These are phyloP conservation scores for Lithohypha guttulata DNA, from an alignment of 2,329 filamentous ascomycete species.

Conservation along the genomic window DNA sequence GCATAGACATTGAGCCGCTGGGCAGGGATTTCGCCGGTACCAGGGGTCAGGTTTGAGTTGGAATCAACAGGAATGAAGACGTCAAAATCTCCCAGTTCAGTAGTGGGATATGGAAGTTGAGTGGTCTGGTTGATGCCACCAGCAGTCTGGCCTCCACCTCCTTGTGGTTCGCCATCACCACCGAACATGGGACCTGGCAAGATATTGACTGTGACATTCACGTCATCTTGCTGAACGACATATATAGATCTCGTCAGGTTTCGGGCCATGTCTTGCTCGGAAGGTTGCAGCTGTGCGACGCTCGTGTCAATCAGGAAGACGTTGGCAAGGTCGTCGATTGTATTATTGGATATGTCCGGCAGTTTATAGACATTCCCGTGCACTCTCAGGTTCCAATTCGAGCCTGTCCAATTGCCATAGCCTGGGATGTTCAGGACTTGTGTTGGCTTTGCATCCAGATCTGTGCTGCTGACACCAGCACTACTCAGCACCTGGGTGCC, in stretches of 20 bases:
- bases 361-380: constrained; percentile 76
- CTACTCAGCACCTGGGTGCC: constrained; percentile 50
- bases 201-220: constrained; percentile 54
- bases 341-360: constrained; percentile 54
- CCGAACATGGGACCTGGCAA: constrained; percentile 48
- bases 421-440: constrained; percentile 60
- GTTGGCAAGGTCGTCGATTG: constrained; percentile 58
- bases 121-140: constrained; percentile 53
- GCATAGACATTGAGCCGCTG: constrained; percentile 61
- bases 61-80: constrained; percentile 55
- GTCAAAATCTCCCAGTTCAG: constrained; percentile 60
- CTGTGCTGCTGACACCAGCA: constrained; percentile 47
- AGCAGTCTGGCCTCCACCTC: constrained; percentile 41
- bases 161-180: constrained; percentile 37
- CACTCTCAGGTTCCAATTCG: constrained; percentile 65
- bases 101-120: constrained; percentile 55
- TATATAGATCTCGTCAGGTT: constrained; percentile 65
- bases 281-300: constrained; percentile 47
- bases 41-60: constrained; percentile 47
- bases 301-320: constrained; percentile 57
- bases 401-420: constrained; percentile 68
- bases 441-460: constrained; percentile 54
- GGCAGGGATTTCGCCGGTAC: constrained; percentile 53
- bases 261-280: constrained; percentile 55
- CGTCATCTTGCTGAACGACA: constrained; percentile 59